phyloP scores from a whole-genome alignment of 2,329 filamentous ascomycete genomes.

The Nigrospora osmanthi region DNA sequence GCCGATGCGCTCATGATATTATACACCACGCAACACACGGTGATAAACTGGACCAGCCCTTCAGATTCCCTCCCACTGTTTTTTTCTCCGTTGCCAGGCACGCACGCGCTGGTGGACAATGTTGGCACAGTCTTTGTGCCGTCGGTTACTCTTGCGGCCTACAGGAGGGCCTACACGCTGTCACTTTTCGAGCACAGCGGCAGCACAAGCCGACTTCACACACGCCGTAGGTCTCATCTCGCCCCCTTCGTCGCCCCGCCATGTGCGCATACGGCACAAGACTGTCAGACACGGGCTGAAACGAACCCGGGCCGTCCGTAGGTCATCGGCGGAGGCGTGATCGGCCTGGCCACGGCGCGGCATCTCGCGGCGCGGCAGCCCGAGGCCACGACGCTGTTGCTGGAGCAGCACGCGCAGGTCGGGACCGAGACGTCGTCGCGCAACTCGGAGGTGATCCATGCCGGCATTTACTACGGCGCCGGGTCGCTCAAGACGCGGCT shows the following conservation, averaged over 20 bases:
- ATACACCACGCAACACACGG: no score
- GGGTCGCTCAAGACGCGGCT: constrained; percentile 73
- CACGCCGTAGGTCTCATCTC: constrained; percentile 22
- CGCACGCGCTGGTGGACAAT: not conserved
- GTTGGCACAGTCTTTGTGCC: constrained; percentile 2
- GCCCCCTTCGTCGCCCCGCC: not conserved
- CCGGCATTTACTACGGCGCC: constrained; percentile 81
- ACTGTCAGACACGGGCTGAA: not conserved
- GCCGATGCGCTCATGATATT: no score
- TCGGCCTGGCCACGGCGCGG: constrained; percentile 74
- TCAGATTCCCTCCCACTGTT: no score
- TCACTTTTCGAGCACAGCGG: constrained; percentile 19
- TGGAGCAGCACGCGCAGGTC: constrained; percentile 68
- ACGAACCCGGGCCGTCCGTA: constrained; percentile 13
- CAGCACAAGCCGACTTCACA: constrained; percentile 22
- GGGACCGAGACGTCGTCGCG: constrained; percentile 84
- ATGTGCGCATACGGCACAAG: not conserved
- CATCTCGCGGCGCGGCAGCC: constrained; percentile 56
- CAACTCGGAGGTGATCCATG: constrained; percentile 95
- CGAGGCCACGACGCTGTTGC: constrained; percentile 60
- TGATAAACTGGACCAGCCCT: no score
- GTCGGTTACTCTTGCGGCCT: not conserved
- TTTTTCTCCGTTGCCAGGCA: no score
- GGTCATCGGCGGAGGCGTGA: constrained; percentile 55
- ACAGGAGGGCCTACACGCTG: constrained; percentile 1